phyloP scores from a whole-genome alignment of 2,329 filamentous ascomycete genomes.

The Aspergillus alliaceus region DNA sequence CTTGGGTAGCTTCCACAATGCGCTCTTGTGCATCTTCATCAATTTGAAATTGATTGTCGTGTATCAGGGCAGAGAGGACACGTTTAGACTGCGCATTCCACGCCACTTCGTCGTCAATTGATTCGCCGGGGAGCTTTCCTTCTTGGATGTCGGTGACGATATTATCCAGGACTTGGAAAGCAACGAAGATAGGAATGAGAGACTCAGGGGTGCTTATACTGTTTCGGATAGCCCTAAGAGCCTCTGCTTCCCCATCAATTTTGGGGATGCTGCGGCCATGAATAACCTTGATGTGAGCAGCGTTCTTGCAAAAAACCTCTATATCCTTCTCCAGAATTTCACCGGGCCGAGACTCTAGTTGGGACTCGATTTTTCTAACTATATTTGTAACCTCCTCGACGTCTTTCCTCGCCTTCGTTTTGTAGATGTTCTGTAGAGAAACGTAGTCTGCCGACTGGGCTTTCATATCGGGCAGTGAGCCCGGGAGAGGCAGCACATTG shows the following conservation, averaged over 20 bases:
- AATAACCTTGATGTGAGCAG: constrained; percentile 86
- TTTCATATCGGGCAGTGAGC: constrained; percentile 95
- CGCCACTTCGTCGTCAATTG: constrained; percentile 33
- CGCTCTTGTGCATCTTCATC: constrained; percentile 53
- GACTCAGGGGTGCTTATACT: constrained; percentile 52
- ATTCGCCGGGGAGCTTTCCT: constrained; percentile 19
- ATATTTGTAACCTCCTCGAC: constrained; percentile 69
- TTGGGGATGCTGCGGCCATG: constrained; percentile 60
- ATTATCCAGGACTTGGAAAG: constrained; percentile 51
- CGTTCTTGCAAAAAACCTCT: constrained; percentile 93
- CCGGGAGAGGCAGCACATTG: constrained; percentile 75
- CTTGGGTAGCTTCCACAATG: constrained; percentile 58
- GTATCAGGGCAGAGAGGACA: constrained; percentile 27
- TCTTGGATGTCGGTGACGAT: constrained; percentile 57
- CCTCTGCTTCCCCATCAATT: constrained; percentile 43
- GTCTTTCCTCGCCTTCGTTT: constrained; percentile 78
- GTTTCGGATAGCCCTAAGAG: constrained; percentile 43
- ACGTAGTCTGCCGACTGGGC: constrained; percentile 89
- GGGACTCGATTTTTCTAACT: constrained; percentile 58
- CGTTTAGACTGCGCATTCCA: constrained; percentile 34
- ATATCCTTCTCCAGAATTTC: constrained; percentile 70
- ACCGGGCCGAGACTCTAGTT: constrained; percentile 46
- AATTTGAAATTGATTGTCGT: constrained; percentile 47
- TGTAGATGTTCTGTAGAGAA: constrained; percentile 88
- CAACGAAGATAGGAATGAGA: constrained; percentile 68